A percentile compares a stretch with the other conserved stretches of the same genome.
These are phyloP conservation scores for Ramichloridium luteum DNA, from an alignment of 2,329 filamentous ascomycete species.

Conservation along the genomic window DNA sequence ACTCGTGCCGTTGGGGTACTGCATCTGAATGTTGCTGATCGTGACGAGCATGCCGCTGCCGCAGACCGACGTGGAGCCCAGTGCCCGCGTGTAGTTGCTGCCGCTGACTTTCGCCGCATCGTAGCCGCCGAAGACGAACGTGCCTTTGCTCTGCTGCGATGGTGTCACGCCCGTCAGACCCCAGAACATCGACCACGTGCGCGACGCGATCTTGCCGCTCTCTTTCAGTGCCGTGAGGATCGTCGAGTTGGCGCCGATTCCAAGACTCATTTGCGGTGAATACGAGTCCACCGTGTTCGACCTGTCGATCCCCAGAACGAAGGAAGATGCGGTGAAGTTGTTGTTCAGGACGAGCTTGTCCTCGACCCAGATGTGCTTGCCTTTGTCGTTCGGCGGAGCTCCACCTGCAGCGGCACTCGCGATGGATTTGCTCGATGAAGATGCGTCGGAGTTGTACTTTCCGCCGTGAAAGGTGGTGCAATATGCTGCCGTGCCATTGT, in stretches of 20 bases:
- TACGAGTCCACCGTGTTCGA: slow-evolving; percentile 7
- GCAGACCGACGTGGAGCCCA: slow-evolving; percentile 8
- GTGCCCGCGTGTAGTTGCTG: slow-evolving; percentile 12
- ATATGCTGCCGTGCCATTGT: slow-evolving; percentile 2
- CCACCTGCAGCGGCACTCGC: slow-evolving; percentile 7
- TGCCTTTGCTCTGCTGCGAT: slow-evolving; percentile 15
- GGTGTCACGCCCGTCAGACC: slow-evolving; percentile 14
- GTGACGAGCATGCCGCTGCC: slow-evolving; percentile 14
- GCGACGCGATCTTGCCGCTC: slow-evolving; percentile 14
- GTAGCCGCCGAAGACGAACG: slow-evolving; percentile 21
- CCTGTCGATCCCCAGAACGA: slow-evolving; percentile 12
- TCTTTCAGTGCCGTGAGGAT: slow-evolving; percentile 15
- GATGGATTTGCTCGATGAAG: slow-evolving; percentile 4
- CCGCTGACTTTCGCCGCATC: slow-evolving; percentile 20
- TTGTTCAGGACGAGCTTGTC: slow-evolving; percentile 8
- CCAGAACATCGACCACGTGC: slow-evolving; percentile 18
- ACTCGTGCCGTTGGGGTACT: slow-evolving; percentile 20
- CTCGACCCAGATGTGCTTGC: slow-evolving; percentile 9
- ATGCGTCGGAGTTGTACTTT: slow-evolving; percentile 7
- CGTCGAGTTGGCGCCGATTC: slow-evolving; percentile 20
- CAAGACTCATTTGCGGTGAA: slow-evolving; percentile 11
- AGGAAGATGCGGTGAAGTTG: slow-evolving; percentile 5
- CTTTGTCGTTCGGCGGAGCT: slow-evolving; percentile 10
- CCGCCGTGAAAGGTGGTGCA: slow-evolving; percentile 11
- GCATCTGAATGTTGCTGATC: slow-evolving; percentile 17